A percentile compares a stretch with the other conserved stretches of the same genome.
phyloP scores from a whole-genome alignment of 2,329 filamentous ascomycete species.

The Arthrobotrys sinensis region DNA sequence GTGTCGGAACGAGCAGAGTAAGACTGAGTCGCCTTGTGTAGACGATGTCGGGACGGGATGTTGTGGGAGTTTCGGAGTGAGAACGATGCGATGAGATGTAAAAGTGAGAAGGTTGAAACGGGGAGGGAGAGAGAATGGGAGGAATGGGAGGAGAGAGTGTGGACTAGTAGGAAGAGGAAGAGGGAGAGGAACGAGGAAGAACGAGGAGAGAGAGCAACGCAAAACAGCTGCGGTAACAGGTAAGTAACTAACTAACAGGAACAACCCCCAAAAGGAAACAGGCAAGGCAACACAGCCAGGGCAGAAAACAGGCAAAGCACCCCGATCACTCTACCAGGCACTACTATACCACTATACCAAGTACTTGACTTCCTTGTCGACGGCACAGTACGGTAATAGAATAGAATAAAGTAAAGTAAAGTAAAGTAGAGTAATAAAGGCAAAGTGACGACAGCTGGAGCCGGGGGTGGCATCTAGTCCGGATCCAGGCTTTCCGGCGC shows the following conservation, averaged over 20 bases:
- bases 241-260: too few relatives aligned
- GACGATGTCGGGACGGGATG: constrained; percentile 6
- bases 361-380: too few relatives aligned
- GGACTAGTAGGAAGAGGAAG: constrained; percentile 10
- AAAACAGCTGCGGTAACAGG: constrained; percentile 25
- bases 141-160: constrained; percentile 26
- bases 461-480: not conserved
- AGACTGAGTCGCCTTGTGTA: constrained; percentile 12
- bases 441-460: not conserved
- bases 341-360: too few relatives aligned
- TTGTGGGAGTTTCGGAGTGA: constrained; percentile 10
- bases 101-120: constrained; percentile 18
- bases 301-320: not conserved
- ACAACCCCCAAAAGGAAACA: not conserved
- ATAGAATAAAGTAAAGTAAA: too few relatives aligned
- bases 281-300: not conserved
- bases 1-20: constrained; percentile 24
- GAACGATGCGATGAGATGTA: constrained; percentile 22
- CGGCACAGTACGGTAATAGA: too few relatives aligned
- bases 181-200: constrained; percentile 29
- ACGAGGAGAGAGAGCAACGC: constrained; percentile 43
- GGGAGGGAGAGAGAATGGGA: constrained; percentile 5
- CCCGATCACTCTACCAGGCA: not conserved
- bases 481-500: constrained; percentile 36
- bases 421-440: too few relatives aligned